Percentiles rank a stretch among this genome's conserved stretches.
These are phyloP conservation scores for Naematelia aurantialba DNA, from an alignment of 768 basidiomycete species.

Conservation along the genomic window DNA sequence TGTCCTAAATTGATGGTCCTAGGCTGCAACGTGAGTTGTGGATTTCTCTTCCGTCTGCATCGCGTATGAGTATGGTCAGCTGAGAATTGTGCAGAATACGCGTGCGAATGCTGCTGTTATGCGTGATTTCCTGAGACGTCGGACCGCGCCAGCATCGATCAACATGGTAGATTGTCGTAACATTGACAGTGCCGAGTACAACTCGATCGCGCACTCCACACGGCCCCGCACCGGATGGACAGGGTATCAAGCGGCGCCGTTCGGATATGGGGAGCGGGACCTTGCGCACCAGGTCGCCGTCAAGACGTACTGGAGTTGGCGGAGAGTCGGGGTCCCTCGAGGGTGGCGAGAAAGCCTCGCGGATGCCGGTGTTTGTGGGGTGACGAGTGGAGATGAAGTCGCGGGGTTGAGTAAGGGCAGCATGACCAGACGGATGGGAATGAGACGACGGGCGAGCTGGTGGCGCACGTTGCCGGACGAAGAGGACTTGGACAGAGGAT, in stretches of 20 bases:
- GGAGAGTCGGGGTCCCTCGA: constrained; percentile 15
- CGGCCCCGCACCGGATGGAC: constrained; percentile 13
- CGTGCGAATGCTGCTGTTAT: constrained; percentile 26
- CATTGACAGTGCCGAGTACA: constrained; percentile 19
- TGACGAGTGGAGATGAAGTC: neutral
- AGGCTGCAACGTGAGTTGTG: constrained; percentile 60
- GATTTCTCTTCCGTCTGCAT: neutral
- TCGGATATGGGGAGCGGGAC: constrained; percentile 21
- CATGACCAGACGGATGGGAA: neutral
- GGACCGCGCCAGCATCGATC: constrained; percentile 8
- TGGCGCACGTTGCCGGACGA: neutral
- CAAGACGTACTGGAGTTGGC: constrained; percentile 38
- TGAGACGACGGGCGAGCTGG: neutral
- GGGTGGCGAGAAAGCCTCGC: constrained; percentile 17
- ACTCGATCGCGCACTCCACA: constrained; percentile 5
- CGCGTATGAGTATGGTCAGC: neutral
- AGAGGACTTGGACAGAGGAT: neutral
- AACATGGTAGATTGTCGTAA: constrained; percentile 32
- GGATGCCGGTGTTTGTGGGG: neutral
- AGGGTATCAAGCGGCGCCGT: constrained; percentile 19
- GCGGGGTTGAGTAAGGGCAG: neutral
- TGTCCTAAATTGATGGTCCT: constrained; percentile 64
- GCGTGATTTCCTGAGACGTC: constrained; percentile 17
- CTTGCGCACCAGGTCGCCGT: constrained; percentile 10
- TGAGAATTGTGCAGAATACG: constrained; percentile 23